Evolutionary conservation across 2,329 filamentous ascomycete genomes (phyloP).

Genomic region (Xylariaceae sp.): DNA sequence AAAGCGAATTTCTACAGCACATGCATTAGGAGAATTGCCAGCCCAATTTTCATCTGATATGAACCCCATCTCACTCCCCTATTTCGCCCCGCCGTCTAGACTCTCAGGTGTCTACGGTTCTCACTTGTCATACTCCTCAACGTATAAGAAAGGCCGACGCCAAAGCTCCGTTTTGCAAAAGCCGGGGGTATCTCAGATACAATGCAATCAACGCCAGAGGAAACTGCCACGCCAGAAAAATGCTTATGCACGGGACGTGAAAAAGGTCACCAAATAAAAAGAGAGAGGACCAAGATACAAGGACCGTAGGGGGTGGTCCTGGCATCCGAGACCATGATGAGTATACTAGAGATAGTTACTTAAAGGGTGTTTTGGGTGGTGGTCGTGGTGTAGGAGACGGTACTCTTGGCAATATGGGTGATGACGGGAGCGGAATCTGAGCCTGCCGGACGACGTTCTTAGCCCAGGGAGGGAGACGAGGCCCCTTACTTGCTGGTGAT

Average conservation of each 20-base stretch:
- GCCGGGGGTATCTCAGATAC: conserved; percentile 24
- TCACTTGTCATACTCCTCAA: neutral
- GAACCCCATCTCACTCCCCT: neutral
- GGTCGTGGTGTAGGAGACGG: conserved; percentile 11
- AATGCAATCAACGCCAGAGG: conserved; percentile 1
- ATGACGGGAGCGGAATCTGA: conserved; percentile 19
- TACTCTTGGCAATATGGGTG: conserved; percentile 7
- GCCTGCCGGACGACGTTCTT: conserved; percentile 23
- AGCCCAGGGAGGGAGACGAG: conserved; percentile 31
- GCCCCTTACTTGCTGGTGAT: conserved; percentile 19
- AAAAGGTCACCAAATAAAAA: neutral
- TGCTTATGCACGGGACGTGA: conserved; percentile 1
- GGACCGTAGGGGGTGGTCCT: neutral
- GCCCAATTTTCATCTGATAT: neutral
- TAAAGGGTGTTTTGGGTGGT: conserved; percentile 23
- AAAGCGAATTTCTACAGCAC: neutral
- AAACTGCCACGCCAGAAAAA: conserved; percentile 11
- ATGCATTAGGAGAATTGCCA: neutral
- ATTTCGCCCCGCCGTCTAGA: neutral
- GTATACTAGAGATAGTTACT: conserved; percentile 9
- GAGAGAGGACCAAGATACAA: neutral
- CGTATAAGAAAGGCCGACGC: conserved; percentile 10
- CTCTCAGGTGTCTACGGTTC: neutral
- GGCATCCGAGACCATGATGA: neutral
- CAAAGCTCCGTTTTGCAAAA: conserved; percentile 6